A percentile compares a stretch with the other conserved stretches of the same genome.
These are phyloP conservation scores for Garcia nutans DNA, from an alignment of 345 rosid genomes.

Conservation along the genomic window DNA sequence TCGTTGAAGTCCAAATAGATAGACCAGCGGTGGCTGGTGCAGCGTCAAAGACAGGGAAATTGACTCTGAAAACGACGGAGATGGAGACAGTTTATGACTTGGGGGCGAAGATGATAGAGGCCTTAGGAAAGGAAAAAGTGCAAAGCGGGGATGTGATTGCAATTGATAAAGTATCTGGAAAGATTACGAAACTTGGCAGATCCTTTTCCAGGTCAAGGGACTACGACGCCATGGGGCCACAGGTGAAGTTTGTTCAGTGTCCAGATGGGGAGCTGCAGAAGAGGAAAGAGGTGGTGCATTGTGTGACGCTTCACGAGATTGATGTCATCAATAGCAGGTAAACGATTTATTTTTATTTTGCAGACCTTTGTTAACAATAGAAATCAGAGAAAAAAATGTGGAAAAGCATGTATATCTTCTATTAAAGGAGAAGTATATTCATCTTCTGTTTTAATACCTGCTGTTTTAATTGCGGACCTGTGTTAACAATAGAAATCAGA, in stretches of 20 bases:
- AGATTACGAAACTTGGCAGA: slow-evolving; percentile 87
- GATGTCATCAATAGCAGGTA: slow-evolving; percentile 99
- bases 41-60: slow-evolving; percentile 84
- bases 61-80: slow-evolving; percentile 92
- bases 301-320: slow-evolving; percentile 92
- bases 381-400: too few relatives aligned
- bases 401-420: too few relatives aligned
- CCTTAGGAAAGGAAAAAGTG: slow-evolving; percentile 82
- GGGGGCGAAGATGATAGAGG: slow-evolving; percentile 91
- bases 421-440: too few relatives aligned
- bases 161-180: slow-evolving; percentile 84
- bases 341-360: not conserved
- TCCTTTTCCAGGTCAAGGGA: slow-evolving; percentile 89
- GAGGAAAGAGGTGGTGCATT: slow-evolving; percentile 94
- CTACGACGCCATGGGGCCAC: slow-evolving; percentile 95
- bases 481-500: too few relatives aligned
- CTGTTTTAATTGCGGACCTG: too few relatives aligned
- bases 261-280: slow-evolving; percentile 97
- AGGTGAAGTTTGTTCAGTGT: slow-evolving; percentile 92
- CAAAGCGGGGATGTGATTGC: slow-evolving; percentile 96
- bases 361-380: too few relatives aligned
- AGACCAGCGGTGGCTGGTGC: slow-evolving; percentile 76
- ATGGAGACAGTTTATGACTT: slow-evolving; percentile 91
- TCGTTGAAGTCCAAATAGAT: slow-evolving; percentile 85
- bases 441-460: too few relatives aligned